Evolutionary conservation across 2,329 filamentous ascomycete genomes (phyloP), one percentile per base, ranked within the genome.

Genomic region (Arthrobotrys sphaeroides): DNA sequence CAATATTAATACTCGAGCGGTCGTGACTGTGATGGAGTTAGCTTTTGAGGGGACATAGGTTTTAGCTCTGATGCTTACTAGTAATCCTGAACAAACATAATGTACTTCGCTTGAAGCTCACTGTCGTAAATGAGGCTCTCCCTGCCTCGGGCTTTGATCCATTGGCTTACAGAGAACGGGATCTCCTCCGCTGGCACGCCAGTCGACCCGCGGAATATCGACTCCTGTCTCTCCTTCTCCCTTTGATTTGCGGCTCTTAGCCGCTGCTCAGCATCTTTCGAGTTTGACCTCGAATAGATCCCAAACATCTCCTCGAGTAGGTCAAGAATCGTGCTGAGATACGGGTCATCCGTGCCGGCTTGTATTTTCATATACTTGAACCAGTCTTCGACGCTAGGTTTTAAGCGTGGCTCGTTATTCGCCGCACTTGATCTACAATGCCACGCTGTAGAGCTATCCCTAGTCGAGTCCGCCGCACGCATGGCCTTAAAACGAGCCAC

Each of bases 301-400:
- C 59, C 38, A 59, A 72, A 72, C 67, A 72, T 72, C n/a, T 64
- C 59, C 9, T 51, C 38, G 1, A 72, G 40, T 7, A 72, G 20
- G 9, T 72, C 67, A 2, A 72, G 7, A 10, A 72, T 64, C n/a
- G 57, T 65, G 16, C 55, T 64, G 3, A 72, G 67, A 18, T 72
- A 72, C 6, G 67, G 59, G 16, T 72, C 67, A 4, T 65, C 59
- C 6, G 53, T 61, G 6, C 67, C 67, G 1, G 67, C 67, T 26
- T 42, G 10, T 16, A 60, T 26, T 43, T 61, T 45, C 67, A 72
- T 72, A 36, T 65, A 65, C 5, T 57, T 28, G 26, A 72, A 72
- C 69, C 69, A 73, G 28, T 73, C 62, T 26, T 67, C 53, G 5
- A 73, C 69, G 22, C 60, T 66, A 1, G 60, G 61, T 38, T 73